A percentile compares a stretch with the other conserved stretches of the same genome.
Conservation (phyloP, 192 early-diverging fungal species). For the Glomus cerebriforme region DNA sequence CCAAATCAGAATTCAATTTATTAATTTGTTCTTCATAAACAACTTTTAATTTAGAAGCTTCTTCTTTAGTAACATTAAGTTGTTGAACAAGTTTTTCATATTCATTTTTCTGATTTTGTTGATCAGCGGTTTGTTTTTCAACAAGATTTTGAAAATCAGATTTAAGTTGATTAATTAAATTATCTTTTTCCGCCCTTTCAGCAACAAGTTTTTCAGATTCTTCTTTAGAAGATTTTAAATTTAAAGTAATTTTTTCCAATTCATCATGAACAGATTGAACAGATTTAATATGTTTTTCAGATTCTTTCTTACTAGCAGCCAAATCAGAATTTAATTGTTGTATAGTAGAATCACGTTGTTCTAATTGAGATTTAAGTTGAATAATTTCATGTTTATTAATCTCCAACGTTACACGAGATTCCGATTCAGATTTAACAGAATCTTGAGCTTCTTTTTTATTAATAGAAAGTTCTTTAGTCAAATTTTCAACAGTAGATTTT, state of each 20-base stretch:
- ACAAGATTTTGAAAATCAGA: too few relatives aligned
- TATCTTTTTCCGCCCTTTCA: background rate
- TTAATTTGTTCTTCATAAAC: background rate
- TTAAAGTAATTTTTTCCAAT: background rate
- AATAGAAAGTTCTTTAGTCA: background rate
- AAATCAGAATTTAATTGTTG: constrained; percentile 11
- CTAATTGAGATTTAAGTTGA: background rate
- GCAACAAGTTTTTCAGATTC: background rate
- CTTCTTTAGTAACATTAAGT: background rate
- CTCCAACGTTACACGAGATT: background rate
- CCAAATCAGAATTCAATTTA: background rate
- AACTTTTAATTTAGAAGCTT: background rate
- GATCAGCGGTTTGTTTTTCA: too few relatives aligned
- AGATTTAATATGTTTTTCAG: background rate
- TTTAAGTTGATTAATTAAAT: too few relatives aligned
- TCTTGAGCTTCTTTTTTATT: background rate
- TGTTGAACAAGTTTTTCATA: too few relatives aligned
- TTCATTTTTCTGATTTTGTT: too few relatives aligned
- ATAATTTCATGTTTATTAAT: constrained; percentile 1
- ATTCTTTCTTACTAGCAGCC: background rate
- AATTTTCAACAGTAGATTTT: background rate
- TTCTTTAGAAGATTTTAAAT: background rate
- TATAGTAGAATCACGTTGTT: background rate
- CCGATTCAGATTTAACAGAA: background rate
- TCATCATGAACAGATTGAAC: background rate